phyloP scores from a whole-genome alignment of 805 yeast genomes.

The Saccharomycopsis capsularis region DNA sequence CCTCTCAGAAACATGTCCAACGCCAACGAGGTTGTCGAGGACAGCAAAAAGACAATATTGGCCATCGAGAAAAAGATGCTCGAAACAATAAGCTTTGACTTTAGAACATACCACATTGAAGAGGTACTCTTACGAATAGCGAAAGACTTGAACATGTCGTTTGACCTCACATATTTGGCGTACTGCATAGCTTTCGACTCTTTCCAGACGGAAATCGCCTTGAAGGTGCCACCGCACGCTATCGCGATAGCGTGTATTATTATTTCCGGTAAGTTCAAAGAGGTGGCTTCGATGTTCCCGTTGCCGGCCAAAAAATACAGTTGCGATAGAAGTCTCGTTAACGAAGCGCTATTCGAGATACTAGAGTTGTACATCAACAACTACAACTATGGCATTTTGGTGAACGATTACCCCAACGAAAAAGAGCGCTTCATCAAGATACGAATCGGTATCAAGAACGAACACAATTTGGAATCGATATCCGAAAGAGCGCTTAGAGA shows the following conservation, averaged over 20 bases:
- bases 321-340: conserved; percentile 30
- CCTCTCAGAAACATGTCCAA: conserved; percentile 27
- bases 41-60: conserved; percentile 49
- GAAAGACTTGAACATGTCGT: conserved; percentile 41
- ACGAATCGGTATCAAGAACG: conserved; percentile 40
- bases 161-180: conserved; percentile 45
- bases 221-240: conserved; percentile 69
- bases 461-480: conserved; percentile 27
- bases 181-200: conserved; percentile 78
- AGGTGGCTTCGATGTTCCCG: conserved; percentile 27
- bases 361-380: conserved; percentile 56
- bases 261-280: conserved; percentile 47
- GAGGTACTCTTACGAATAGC: conserved; percentile 56
- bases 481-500: conserved; percentile 28
- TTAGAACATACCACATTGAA: conserved; percentile 62
- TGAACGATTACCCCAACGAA: conserved; percentile 31
- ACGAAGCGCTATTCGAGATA: conserved; percentile 48
- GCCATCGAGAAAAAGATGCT: conserved; percentile 62
- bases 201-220: conserved; percentile 57
- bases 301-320: conserved; percentile 27
- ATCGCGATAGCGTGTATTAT: conserved; percentile 64
- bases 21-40: conserved; percentile 32
- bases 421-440: conserved; percentile 33
- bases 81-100: conserved; percentile 76
- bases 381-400: conserved; percentile 44